A percentile compares a stretch with the other conserved stretches of the same genome.
Conservation (phyloP, 73 alveolate genomes). For the Paramecium primaurelia region DNA sequence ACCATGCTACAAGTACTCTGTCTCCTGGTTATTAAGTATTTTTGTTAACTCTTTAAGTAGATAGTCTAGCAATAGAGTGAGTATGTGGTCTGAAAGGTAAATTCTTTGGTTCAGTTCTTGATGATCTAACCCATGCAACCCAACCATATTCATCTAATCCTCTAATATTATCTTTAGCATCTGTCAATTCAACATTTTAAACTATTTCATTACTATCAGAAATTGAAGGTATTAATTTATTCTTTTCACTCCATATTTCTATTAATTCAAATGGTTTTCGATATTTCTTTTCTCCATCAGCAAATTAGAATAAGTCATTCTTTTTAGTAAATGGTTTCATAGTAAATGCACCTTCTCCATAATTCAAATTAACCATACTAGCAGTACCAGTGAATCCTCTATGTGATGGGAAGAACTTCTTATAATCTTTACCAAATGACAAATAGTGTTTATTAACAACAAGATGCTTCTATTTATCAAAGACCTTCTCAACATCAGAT, state of each 20-base stretch:
- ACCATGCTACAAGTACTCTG: slow-evolving; percentile 21
- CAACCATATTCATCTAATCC: slow-evolving; percentile 44
- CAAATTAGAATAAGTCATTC: neutral
- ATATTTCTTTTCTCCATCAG: neutral
- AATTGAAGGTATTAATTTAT: neutral
- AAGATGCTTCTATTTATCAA: neutral
- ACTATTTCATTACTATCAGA: neutral
- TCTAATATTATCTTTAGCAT: slow-evolving; percentile 3
- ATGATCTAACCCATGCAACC: slow-evolving; percentile 31
- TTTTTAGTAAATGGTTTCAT: neutral
- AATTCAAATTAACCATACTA: neutral
- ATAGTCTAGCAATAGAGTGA: slow-evolving; percentile 11
- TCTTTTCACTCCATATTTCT: neutral
- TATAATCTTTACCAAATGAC: slow-evolving; percentile 35
- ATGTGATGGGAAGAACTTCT: neutral
- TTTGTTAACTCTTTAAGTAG: neutral
- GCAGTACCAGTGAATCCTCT: slow-evolving; percentile 27
- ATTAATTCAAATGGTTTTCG: neutral
- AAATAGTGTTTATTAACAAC: neutral
- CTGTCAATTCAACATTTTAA: neutral
- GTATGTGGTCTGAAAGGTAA: neutral
- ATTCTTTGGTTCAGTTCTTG: neutral
- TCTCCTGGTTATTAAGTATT: neutral
- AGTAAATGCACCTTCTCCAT: slow-evolving; percentile 19
- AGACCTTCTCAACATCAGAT: neutral